phyloP scores from a whole-genome alignment of 179 eudicot genomes.

The Gypsophila paniculata region DNA sequence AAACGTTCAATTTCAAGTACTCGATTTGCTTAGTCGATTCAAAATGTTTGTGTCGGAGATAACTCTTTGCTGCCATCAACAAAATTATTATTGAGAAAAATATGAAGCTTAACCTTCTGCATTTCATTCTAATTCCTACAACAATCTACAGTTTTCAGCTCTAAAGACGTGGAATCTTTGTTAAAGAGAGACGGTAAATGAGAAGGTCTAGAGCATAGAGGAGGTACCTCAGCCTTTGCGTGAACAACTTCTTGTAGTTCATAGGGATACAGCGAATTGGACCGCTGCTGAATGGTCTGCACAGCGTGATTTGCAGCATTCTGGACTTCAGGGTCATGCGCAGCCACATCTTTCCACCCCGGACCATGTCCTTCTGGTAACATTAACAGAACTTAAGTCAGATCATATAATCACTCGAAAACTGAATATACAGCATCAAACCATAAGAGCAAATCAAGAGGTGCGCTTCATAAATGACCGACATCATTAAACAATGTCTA shows the following conservation, averaged over 20 bases:
- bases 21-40: too few species aligned
- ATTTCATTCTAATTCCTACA: too few species aligned
- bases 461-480: too few species aligned
- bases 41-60: too few species aligned
- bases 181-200: not conserved
- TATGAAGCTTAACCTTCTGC: too few species aligned
- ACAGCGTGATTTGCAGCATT: slow-evolving; percentile 72
- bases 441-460: too few species aligned
- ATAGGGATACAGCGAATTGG: slow-evolving; percentile 70
- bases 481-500: too few species aligned
- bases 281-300: slow-evolving; percentile 57
- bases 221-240: slow-evolving; percentile 63
- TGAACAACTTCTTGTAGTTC: slow-evolving; percentile 54
- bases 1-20: too few species aligned
- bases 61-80: too few species aligned
- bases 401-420: not conserved
- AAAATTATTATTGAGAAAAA: too few species aligned
- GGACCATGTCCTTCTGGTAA: slow-evolving; percentile 45
- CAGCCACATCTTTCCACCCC: slow-evolving; percentile 75
- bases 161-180: not conserved
- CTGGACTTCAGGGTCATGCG: slow-evolving; percentile 74
- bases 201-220: not conserved
- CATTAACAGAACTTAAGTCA: not conserved
- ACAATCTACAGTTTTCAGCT: too few species aligned
- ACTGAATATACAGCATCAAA: too few species aligned